These are phyloP conservation scores for Populus deltoides DNA, from an alignment of 345 rosid genomes.

Conservation along the genomic window DNA sequence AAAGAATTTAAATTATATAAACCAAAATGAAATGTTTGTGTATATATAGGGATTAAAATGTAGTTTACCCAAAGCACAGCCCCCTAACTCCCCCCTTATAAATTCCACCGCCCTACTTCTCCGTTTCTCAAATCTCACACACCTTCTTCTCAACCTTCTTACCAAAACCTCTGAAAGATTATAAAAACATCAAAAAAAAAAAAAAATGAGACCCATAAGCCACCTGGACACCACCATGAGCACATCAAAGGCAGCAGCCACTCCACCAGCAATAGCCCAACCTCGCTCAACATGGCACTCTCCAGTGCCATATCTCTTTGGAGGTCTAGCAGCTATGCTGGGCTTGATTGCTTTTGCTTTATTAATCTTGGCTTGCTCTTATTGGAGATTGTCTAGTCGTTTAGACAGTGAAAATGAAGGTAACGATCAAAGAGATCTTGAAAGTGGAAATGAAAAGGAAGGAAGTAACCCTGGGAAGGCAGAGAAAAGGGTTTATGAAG, in stretches of 20 bases:
- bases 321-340: constrained; percentile 92
- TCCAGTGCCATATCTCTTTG: constrained; percentile 89
- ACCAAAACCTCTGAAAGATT: constrained; percentile 1
- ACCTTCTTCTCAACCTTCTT: neutral
- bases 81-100: constrained; percentile 22
- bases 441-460: constrained; percentile 12
- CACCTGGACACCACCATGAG: constrained; percentile 16
- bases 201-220: constrained; percentile 25
- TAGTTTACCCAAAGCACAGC: neutral
- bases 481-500: constrained; percentile 13
- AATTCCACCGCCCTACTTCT: constrained; percentile 16
- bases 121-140: constrained; percentile 11
- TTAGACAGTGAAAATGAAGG: neutral
- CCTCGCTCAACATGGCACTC: constrained; percentile 90
- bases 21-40: neutral
- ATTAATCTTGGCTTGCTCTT: constrained; percentile 84
- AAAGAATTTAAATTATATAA: no score
- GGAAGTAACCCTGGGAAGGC: neutral
- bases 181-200: neutral
- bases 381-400: constrained; percentile 76
- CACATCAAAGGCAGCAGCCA: neutral
- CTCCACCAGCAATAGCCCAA: constrained; percentile 13
- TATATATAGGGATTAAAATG: neutral
- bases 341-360: constrained; percentile 92
- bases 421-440: constrained; percentile 7